Evolutionary conservation across 129 eudicot species (phyloP), one percentile per base, ranked within the genome.

Genomic region (Dittrichia graveolens): DNA sequence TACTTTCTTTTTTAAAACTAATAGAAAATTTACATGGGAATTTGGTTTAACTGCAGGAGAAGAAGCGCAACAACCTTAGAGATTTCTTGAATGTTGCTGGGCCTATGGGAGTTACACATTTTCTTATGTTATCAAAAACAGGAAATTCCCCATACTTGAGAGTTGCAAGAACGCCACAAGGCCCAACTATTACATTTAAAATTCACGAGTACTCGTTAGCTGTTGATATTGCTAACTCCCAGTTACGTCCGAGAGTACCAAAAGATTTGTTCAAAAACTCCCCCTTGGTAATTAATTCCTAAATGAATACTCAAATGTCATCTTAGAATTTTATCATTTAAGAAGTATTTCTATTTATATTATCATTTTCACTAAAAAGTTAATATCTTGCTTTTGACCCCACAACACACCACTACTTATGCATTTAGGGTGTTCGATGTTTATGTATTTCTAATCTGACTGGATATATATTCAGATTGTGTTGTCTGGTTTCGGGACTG

Each of bases 41-140:
- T 24, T 24, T 24, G 3, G 43, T 65, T 37, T 6, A 13, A 61
- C 16, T 85, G 84, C 88, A 94, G 99, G 99, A 94, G 73, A 90
- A 90, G 79, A 94, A 78, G 82, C 88, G 99, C 18, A 94, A 94
- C 78, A 94, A 86, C 82, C 82, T 94, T 48, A 88, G 62, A 57
- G 99, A 94, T 73, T 94, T 94, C 78, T 69, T 94, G 81, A 94
- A 90, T 70, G 93, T 94, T 81, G 95, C 99, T 0, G 97, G 97
- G 46, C 95, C 96, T 12, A 90, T 94, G 97, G 97, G 96, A 41
- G 99, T 94, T 34, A 90, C 99, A n/a, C 97, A 94, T 78, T 94
- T 94, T 64, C 99, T 94, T 50, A 90, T 94, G 77, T 60, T 94
- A 75, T 94, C 97, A 53, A 94, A 94, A 84, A 79, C 91, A 46